Base-by-base conservation (phyloP, 208 protist genomes). In the Acanthamoeba comandoni region DNA sequence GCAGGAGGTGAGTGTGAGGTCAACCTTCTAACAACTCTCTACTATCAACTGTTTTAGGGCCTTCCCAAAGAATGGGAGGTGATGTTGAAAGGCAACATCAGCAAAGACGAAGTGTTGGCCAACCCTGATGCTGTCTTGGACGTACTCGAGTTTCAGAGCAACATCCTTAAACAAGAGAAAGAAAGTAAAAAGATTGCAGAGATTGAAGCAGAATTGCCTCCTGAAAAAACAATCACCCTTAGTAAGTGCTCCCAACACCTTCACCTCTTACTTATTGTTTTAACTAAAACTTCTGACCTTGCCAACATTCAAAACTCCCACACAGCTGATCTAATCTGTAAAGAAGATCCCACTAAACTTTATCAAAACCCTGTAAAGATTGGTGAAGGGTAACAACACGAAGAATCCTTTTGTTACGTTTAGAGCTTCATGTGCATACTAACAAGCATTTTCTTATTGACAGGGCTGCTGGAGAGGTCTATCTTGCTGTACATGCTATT, bases 61-160 rank as follows among this genome's bases (percentile, higher is more conserved):
- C 58, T 95, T 58, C 94, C 94, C 55, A 58, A 52, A 31, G 92
- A 95, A 58, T 93, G 92, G 94, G 94, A 95, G 39, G 91, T 70
- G 1, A 77, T 95, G 15, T 69, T 95, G 11, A 91, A 95, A 39
- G 62, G 52, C 29, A 91, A 91, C 77, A 92, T 95, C 51, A 60
- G 62, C 31, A 89, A 89, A 51, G 43, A 71, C 24, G 82, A 89
- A 8, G 60, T 58, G 9, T 64, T 73, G 9, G 31, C 8, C 7
- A 49, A 89, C 19, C 82, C 82, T 19, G 60, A 89, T 24, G 35
- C 52, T 13, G 62, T 89, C 43, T 29, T 89, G 24, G 82, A 89
- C 43, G 82, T 89, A 31, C 77, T 86, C 15, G 77, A 86, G 29
- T 86, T 86, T 43, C 62, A 52, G 12, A 22, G 51, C 29, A 86